Base-by-base conservation (phyloP, 768 basidiomycete genomes). In the Mycena crocata region DNA sequence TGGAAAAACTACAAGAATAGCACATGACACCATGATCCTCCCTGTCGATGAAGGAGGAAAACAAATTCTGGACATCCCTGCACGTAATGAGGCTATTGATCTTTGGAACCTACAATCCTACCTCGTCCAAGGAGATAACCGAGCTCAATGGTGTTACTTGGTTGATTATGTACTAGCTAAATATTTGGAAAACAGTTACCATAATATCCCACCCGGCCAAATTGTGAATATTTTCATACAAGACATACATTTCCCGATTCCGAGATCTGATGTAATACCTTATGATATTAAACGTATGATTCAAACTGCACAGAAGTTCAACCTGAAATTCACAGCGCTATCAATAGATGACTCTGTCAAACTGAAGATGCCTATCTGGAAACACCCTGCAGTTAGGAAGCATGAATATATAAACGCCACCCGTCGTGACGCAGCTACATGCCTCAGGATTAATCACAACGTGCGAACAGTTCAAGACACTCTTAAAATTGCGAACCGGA, bases 341-440 rank as follows among this genome's bases (percentile, higher is more conserved):
- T 57, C 40, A 32, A 46, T 57, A 21, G 31, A 42, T 17, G 15
- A 14, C 21, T 19, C 44, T 5, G 34, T 57, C 23, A 40, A 32
- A 15, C 56, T 57, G 12, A 44, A 57, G 24, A 56, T 56, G 55
- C 55, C 55, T 5, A 56, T 56, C 17, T 56, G 56, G 42, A 32
- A 32, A 24, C 56, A 57, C 30, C 56, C 40, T 8, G 14, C 40
- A 45, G 56, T 44, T 28, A 28, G 31, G 17, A 5, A 45, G 23
- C 28, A 7, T 45, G 42, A 17, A 45, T 57, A 44, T 15, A 32
- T 31, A 34, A 57, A 57, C 48, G 32, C 37, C 45, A 24, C 44
- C n/a, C 57, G 31, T 19, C 30, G 44, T 9, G 45, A 45, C 26
- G 44, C 57, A 9, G 44, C 32, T 24, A 45, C 31, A 12, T 58